These are phyloP conservation scores for Metschnikowia similis DNA, from an alignment of 805 yeast genomes.

Conservation along the genomic window DNA sequence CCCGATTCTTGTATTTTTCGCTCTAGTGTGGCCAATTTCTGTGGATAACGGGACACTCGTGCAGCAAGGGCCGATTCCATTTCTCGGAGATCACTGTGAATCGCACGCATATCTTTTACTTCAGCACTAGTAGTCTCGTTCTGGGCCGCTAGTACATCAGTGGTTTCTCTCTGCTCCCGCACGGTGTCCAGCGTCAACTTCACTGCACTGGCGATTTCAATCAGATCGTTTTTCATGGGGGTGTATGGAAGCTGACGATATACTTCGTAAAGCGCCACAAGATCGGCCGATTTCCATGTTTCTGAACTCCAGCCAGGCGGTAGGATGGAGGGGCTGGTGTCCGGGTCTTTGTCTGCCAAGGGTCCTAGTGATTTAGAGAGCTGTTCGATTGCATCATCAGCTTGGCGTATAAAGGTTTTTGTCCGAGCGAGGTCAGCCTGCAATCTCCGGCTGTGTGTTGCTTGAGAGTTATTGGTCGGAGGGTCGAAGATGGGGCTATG, in stretches of 20 bases:
- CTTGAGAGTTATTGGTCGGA: constrained; percentile 7
- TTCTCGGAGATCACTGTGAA: constrained; percentile 11
- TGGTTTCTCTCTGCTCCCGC: constrained; percentile 8
- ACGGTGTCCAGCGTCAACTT: constrained; percentile 13
- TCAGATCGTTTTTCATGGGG: constrained; percentile 18
- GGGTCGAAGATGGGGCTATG: not conserved
- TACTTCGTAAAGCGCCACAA: constrained; percentile 14
- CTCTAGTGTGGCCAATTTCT: constrained; percentile 9
- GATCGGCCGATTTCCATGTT: constrained; percentile 6
- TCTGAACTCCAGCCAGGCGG: constrained; percentile 6
- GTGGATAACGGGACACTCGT: constrained; percentile 7
- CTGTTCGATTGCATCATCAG: constrained; percentile 10
- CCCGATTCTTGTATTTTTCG: constrained; percentile 5
- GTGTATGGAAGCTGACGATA: constrained; percentile 14
- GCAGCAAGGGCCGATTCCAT: constrained; percentile 4
- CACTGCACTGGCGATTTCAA: constrained; percentile 19
- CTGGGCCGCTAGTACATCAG: not conserved
- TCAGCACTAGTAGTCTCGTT: not conserved
- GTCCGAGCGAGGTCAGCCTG: constrained; percentile 15
- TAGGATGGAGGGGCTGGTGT: not conserved
- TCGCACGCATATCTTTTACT: not conserved
- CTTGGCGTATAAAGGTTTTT: constrained; percentile 11
- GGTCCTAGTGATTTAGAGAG: constrained; percentile 6
- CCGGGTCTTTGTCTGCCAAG: not conserved
- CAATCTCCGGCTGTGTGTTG: constrained; percentile 10